Base-by-base conservation (phyloP, 768 basidiomycete species). In the Mycena chlorophos region DNA sequence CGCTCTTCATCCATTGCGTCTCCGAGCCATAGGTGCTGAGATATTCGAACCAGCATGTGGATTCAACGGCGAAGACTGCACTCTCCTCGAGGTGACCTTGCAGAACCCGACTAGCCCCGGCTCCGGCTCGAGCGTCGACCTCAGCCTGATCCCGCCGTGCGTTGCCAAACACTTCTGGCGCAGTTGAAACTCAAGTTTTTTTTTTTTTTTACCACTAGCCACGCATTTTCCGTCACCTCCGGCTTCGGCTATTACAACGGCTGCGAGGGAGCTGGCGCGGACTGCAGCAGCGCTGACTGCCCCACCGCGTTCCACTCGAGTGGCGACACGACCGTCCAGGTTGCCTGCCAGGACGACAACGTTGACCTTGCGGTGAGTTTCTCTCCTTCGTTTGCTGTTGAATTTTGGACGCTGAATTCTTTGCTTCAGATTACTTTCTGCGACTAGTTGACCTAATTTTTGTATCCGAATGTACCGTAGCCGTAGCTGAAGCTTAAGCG, bases 181-280 rank as follows among this genome's bases (percentile, higher is more conserved):
- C 52, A 20, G n/a, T n/a, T 42, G 8, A 42, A 14, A 20, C 25
- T 22, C 6, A 30, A 48, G 17, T 14, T 63, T 62, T 13, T 61
- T 61, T 31, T 19, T 22, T n/a, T 19, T 14, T 30, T 3, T 22
- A 26, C 37, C 56, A 31, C 26, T 56, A 78, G 77, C 14, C 75
- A 71, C 52, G 28, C 64, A 2, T 78, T 76, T 66, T 74, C 73
- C 3, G 75, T 77, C 4, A 66, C 73, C 3, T 65, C 71, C 45
- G 73, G 73, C 27, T 77, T 79, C 51, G 69, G 68, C 75, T 76
- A 54, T 64, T 76, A 63, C 64, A 66, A 73, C 52, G 77, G 77
- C 8, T 79, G 78, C 49, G 67, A 77, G 46, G 74, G 74, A 39
- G 58, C 65, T 17, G 79, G 79, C 1, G 68, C 73, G n/a, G 66